phyloP scores from a whole-genome alignment of 2,329 filamentous ascomycete species.

The Malbranchea zuffiana region DNA sequence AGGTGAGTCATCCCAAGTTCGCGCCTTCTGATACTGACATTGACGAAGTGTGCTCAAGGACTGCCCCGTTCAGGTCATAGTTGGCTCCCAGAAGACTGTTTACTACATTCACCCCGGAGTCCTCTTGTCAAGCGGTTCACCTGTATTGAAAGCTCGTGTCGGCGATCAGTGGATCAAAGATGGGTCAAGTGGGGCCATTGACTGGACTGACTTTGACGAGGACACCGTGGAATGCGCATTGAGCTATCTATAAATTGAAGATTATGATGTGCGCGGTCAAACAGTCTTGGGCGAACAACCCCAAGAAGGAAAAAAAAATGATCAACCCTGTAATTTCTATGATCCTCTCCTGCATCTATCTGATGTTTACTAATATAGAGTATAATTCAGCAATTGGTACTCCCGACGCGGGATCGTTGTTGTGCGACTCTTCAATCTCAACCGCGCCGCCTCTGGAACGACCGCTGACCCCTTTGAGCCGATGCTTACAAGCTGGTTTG shows the following conservation, averaged over 20 bases:
- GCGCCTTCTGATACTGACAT: too few species aligned
- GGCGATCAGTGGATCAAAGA: neutral
- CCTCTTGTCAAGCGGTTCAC: neutral
- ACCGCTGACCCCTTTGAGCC: neutral
- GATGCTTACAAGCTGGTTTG: neutral
- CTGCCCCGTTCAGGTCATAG: neutral
- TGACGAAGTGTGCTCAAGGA: neutral
- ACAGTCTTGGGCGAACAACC: too few species aligned
- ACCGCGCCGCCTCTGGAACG: neutral
- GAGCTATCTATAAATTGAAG: neutral
- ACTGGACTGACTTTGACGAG: constrained; percentile 2
- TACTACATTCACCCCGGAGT: neutral
- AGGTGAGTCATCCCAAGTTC: too few species aligned
- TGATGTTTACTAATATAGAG: too few species aligned
- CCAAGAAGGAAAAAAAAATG: too few species aligned
- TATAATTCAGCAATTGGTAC: too few species aligned
- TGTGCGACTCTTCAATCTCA: neutral
- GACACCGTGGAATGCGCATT: neutral
- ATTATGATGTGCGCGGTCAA: too few species aligned
- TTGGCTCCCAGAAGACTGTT: neutral
- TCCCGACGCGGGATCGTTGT: too few species aligned
- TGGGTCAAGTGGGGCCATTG: neutral
- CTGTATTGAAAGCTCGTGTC: neutral
- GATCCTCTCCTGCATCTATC: neutral
- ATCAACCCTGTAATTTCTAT: too few species aligned